Conservation (phyloP, 2,329 filamentous ascomycete species). For the Aspergillus fischeri region DNA sequence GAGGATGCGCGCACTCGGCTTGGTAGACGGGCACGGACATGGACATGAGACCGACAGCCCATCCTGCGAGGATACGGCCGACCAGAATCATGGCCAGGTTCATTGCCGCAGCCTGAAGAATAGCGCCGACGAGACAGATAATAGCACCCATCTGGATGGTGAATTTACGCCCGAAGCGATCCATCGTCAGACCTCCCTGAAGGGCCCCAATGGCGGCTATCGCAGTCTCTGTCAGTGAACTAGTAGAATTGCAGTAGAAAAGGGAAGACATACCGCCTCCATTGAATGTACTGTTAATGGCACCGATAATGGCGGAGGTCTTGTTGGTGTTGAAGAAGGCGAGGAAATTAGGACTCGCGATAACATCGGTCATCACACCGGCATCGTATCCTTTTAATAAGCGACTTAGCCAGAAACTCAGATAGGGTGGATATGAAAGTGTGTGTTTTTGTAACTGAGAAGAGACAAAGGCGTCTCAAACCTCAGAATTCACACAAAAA, state of each 20-base stretch:
- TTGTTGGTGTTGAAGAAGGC: conserved; percentile 52
- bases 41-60: conserved; percentile 46
- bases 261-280: conserved; percentile 43
- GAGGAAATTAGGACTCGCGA: conserved; percentile 55
- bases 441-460: not conserved
- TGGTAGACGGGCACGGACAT: conserved; percentile 59
- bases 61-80: conserved; percentile 50
- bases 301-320: conserved; percentile 53
- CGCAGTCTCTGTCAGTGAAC: conserved; percentile 1
- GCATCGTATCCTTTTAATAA: conserved; percentile 49
- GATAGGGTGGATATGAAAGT: not conserved
- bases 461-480: not conserved
- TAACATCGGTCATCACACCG: conserved; percentile 42
- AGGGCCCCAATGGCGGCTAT: conserved; percentile 49
- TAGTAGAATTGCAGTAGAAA: not conserved
- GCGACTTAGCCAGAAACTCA: not conserved
- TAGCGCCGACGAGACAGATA: conserved; percentile 56
- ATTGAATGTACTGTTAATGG: conserved; percentile 61
- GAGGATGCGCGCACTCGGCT: conserved; percentile 57
- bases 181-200: conserved; percentile 56
- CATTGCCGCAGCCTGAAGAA: conserved; percentile 56
- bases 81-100: conserved; percentile 54
- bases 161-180: conserved; percentile 56
- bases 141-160: conserved; percentile 58
- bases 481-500: not conserved